A percentile compares a stretch with the other conserved stretches of the same genome.
Evolutionary conservation across 1,284 basidiomycete genomes (phyloP).

Genomic region (Papiliotrema flavescens): DNA sequence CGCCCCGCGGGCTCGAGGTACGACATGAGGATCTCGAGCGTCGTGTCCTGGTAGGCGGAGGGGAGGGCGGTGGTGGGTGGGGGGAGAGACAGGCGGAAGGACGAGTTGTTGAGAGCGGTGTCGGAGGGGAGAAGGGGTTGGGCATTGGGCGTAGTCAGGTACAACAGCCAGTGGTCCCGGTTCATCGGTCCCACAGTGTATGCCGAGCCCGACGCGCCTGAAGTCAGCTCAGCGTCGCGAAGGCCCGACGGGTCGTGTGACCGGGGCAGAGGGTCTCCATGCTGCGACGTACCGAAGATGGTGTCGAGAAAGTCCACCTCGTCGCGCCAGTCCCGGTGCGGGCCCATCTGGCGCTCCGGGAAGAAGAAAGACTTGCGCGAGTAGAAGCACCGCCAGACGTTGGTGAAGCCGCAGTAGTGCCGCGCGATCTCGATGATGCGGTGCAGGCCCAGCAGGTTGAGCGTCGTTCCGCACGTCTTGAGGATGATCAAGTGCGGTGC

Average conservation of each 20-base stretch:
- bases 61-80: conserved; percentile 2
- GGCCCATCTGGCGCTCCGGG: conserved; percentile 89
- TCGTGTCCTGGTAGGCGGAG: conserved; percentile 64
- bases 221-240: not conserved
- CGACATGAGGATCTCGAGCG: conserved; percentile 98
- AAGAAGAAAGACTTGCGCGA: conserved; percentile 99
- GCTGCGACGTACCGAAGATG: conserved; percentile 61
- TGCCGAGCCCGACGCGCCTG: conserved; percentile 68
- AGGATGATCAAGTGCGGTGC: conserved; percentile 94
- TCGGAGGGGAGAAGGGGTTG: conserved; percentile 30
- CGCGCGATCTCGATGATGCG: conserved; percentile 87
- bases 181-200: conserved; percentile 98
- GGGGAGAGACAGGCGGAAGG: conserved; percentile 17
- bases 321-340: conserved; percentile 90
- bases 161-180: conserved; percentile 97
- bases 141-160: conserved; percentile 68
- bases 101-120: conserved; percentile 11
- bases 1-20: conserved; percentile 75
- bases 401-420: conserved; percentile 67
- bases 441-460: conserved; percentile 90
- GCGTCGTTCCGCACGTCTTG: conserved; percentile 98
- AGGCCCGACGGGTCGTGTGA: not conserved
- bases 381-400: conserved; percentile 87
- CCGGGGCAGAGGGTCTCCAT: no score
- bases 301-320: conserved; percentile 90